These are phyloP conservation scores for Pholiota microspora DNA, from an alignment of 768 basidiomycete genomes.

Conservation along the genomic window DNA sequence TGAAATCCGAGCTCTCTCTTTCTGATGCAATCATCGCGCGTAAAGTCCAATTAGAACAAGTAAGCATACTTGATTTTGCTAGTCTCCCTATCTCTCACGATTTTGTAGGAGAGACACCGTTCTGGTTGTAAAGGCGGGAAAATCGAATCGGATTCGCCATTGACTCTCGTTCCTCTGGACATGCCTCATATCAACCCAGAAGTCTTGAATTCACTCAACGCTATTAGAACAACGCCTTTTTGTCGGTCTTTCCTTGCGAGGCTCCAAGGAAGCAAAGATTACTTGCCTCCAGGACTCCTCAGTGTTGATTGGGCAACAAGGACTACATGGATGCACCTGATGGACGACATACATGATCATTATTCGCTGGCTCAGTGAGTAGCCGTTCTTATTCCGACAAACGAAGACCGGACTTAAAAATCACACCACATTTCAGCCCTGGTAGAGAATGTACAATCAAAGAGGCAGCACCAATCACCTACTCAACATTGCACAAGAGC, in stretches of 20 bases:
- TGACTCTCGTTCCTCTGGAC: conserved; percentile 35
- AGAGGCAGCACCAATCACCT: conserved; percentile 54
- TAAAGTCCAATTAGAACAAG: conserved; percentile 45
- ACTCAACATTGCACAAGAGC: conserved; percentile 52
- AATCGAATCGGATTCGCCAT: conserved; percentile 19
- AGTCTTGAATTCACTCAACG: conserved; percentile 50
- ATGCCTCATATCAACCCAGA: conserved; percentile 26
- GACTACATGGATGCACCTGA: conserved; percentile 73
- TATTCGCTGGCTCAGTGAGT: conserved; percentile 59
- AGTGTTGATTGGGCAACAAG: conserved; percentile 71
- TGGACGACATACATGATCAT: conserved; percentile 71
- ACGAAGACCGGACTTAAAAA: too few species aligned
- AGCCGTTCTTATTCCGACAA: conserved; percentile 1
- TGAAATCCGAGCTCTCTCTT: conserved; percentile 19
- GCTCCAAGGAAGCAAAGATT: conserved; percentile 42
- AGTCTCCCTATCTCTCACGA: conserved; percentile 3
- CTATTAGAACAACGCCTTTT: conserved; percentile 63
- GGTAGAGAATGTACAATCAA: conserved; percentile 45
- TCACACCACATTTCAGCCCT: conserved; percentile 55
- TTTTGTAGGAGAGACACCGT: conserved; percentile 29
- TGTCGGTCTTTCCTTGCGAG: conserved; percentile 66
- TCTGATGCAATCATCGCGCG: conserved; percentile 35
- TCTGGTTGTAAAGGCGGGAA: conserved; percentile 21
- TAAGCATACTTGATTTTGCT: conserved; percentile 25
- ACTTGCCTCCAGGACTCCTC: conserved; percentile 37